These are phyloP conservation scores for Fraxinus nigra DNA, from an alignment of 305 asterid species.

Conservation along the genomic window DNA sequence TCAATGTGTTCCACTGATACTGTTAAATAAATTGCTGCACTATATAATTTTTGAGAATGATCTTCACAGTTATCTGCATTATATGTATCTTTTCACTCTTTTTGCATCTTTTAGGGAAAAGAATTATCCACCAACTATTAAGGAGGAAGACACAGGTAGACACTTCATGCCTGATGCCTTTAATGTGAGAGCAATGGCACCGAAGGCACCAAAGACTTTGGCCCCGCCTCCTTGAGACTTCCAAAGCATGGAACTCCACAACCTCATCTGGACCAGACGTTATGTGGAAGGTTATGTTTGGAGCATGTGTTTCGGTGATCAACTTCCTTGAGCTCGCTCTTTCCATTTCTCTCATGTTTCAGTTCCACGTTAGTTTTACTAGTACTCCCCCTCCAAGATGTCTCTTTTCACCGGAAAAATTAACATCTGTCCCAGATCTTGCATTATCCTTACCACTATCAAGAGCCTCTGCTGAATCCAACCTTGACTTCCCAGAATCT, in stretches of 20 bases:
- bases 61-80: neutral
- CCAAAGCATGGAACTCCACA: slow-evolving; percentile 70
- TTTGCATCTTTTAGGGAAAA: neutral
- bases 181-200: neutral
- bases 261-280: slow-evolving; percentile 68
- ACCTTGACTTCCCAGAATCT: slow-evolving; percentile 45
- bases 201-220: slow-evolving; percentile 45
- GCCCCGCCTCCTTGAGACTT: slow-evolving; percentile 52
- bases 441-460: slow-evolving; percentile 41
- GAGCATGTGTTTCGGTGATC: slow-evolving; percentile 35
- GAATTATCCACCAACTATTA: neutral
- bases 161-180: neutral
- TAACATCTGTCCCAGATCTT: slow-evolving; percentile 42
- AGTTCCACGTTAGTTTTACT: slow-evolving; percentile 39
- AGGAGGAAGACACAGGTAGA: neutral
- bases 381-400: slow-evolving; percentile 48
- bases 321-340: slow-evolving; percentile 50
- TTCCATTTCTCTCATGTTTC: slow-evolving; percentile 37
- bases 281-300: slow-evolving; percentile 43
- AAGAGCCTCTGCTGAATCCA: slow-evolving; percentile 39
- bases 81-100: neutral
- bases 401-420: slow-evolving; percentile 49
- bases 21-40: neutral
- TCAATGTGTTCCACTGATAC: neutral
- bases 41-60: neutral